Evolutionary conservation across 1,284 basidiomycete genomes (phyloP).

Genomic region (Leccinum fallax): DNA sequence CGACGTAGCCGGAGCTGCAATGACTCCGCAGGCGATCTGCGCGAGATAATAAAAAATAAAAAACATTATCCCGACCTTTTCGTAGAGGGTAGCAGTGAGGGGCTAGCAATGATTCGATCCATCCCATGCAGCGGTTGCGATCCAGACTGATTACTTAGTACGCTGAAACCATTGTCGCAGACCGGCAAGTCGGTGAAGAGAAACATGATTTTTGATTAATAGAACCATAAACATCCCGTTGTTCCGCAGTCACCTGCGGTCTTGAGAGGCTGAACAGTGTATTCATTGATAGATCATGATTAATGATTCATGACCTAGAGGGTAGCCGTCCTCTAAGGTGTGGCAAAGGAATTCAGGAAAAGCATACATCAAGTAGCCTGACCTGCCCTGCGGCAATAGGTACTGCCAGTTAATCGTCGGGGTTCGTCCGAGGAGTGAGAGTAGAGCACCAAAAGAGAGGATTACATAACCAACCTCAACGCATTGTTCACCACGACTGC

Average conservation of each 20-base stretch:
- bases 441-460: not conserved
- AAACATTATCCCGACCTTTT: constrained; percentile 13
- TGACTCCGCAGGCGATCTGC: constrained; percentile 17
- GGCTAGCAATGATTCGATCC: not conserved
- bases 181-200: not conserved
- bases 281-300: not conserved
- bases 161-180: constrained; percentile 6
- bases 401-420: not conserved
- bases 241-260: not conserved
- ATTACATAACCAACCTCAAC: not conserved
- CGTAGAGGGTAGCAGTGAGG: not conserved
- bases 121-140: constrained; percentile 1
- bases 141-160: constrained; percentile 7
- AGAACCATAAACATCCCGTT: not conserved
- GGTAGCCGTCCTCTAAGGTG: not conserved
- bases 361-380: not conserved
- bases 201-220: not conserved
- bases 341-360: not conserved
- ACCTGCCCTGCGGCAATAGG: not conserved
- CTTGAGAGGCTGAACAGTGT: not conserved
- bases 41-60: constrained; percentile 15
- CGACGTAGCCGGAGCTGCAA: constrained; percentile 16
- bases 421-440: not conserved
- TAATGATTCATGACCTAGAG: not conserved
- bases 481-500: not conserved